Evolutionary conservation across 2,329 filamentous ascomycete species (phyloP), one percentile per base, ranked within the genome.

Genomic region (Ophiostoma quercus): DNA sequence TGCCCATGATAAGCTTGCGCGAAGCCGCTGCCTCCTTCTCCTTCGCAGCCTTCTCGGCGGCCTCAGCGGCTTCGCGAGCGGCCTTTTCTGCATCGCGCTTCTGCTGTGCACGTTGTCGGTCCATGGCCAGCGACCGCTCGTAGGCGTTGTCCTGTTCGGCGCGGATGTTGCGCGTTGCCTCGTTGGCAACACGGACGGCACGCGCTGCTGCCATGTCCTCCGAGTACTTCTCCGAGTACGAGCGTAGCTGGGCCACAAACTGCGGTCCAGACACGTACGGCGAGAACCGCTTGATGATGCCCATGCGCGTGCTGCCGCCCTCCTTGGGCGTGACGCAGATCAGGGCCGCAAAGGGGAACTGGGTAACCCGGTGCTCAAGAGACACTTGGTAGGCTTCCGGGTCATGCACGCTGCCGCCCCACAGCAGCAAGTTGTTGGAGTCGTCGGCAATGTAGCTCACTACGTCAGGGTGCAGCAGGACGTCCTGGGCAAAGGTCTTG

Each of bases 321-420:
- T 94, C 88, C 74, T 90, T 90, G 0, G 94, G 93, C 0, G 94
- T 97, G 73, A 97, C 90, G 70, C 92, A 94, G 37, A 97, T 89
- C 2, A 97, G 80, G 16, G 90, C 92, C 0, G 91, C 89, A 77
- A 96, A 98, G 11, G 95, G 95, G 76, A 95, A 97, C 77, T 96
- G 96, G 71, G 92, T 96, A 79, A 92, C 95, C 74, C 89, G 89
- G 73, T 98, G 87, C 65, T 94, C 92, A 14, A 87, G 85, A n/a
- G 93, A 88, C 57, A 97, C 92, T 78, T 97, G 93, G 79, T 96
- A 98, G 5, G 94, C 92, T 80, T 99, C 95, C 2, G 92, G 90
- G 77, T 99, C 95, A 73, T 93, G 87, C 0, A 98, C 90, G 74
- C 93, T 97, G 66, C 95, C 95, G 57, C 90, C 92, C 95, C 95